Conservation (phyloP, 106 monocot genomes). For the Phalaenopsis aphrodite region DNA sequence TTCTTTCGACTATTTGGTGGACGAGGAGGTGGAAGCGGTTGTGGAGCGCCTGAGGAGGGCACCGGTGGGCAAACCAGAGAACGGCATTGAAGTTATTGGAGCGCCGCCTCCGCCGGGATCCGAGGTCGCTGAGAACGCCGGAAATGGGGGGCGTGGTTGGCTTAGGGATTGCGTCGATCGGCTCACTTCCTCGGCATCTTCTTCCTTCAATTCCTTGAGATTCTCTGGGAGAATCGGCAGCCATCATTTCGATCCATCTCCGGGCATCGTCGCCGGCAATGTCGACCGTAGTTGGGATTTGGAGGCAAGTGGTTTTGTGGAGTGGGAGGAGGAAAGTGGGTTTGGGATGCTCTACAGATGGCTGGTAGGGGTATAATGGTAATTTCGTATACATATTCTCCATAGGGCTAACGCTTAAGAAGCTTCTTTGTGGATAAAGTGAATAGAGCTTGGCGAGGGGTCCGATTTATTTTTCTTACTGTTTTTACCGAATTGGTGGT, state of each 20-base stretch:
- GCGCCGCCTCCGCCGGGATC: constrained; percentile 8
- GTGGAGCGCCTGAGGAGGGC: constrained; percentile 27
- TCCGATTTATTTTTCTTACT: not conserved
- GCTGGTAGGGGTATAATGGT: constrained; percentile 22
- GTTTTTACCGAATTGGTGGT: not conserved
- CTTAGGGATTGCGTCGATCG: constrained; percentile 44
- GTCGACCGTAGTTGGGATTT: constrained; percentile 13
- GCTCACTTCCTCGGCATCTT: constrained; percentile 49
- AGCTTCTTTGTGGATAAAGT: constrained; percentile 3
- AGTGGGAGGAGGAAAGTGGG: constrained; percentile 34
- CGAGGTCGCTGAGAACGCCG: constrained; percentile 16
- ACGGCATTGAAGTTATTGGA: not conserved
- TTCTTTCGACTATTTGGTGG: constrained; percentile 78
- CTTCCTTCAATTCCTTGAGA: constrained; percentile 40
- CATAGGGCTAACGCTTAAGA: not conserved
- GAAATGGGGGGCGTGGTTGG: constrained; percentile 22
- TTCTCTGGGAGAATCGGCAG: constrained; percentile 23
- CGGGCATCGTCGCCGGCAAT: not conserved
- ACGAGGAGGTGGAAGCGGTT: constrained; percentile 76
- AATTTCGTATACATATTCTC: constrained; percentile 3
- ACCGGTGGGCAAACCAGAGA: not conserved
- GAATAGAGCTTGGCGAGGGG: not conserved
- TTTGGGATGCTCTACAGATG: constrained; percentile 20
- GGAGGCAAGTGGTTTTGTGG: constrained; percentile 14
- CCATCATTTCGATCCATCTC: constrained; percentile 10